phyloP scores from a whole-genome alignment of 805 yeast genomes.

The Cyberlindnera mrakii region DNA sequence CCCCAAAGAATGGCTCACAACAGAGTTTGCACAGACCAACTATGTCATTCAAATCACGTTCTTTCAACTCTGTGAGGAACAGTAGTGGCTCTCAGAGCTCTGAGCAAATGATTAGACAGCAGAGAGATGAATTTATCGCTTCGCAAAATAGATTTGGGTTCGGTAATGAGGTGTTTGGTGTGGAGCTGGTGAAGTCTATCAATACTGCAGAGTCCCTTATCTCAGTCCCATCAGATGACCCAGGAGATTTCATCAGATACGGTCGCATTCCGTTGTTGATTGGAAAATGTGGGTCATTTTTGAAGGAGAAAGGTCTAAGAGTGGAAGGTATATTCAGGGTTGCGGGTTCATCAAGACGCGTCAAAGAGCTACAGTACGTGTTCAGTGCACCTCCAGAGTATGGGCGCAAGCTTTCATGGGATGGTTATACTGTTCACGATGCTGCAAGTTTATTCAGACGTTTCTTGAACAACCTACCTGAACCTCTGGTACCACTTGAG shows the following conservation, averaged over 20 bases:
- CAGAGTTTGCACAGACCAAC: conserved; percentile 24
- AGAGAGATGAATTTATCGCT: conserved; percentile 32
- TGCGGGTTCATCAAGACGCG: conserved; percentile 85
- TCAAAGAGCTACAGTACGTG: conserved; percentile 75
- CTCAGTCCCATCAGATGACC: conserved; percentile 49
- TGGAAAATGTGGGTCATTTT: conserved; percentile 88
- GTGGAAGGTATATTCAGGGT: conserved; percentile 91
- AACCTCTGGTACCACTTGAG: conserved; percentile 80
- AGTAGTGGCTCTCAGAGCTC: not conserved
- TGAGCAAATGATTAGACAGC: conserved; percentile 24
- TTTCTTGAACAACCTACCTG: conserved; percentile 81
- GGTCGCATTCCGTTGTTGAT: conserved; percentile 90
- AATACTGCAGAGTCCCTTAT: conserved; percentile 73
- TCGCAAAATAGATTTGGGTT: conserved; percentile 29
- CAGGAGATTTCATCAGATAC: conserved; percentile 63
- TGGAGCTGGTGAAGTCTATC: conserved; percentile 64
- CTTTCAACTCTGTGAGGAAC: conserved; percentile 23
- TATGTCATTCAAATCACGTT: conserved; percentile 30
- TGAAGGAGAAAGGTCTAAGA: conserved; percentile 70
- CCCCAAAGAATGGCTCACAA: conserved; percentile 10
- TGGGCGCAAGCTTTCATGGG: conserved; percentile 84
- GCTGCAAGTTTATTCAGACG: conserved; percentile 89
- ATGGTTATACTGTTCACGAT: conserved; percentile 91
- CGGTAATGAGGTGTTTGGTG: conserved; percentile 65
- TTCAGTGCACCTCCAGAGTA: conserved; percentile 87